Evolutionary conservation across 352 stramenopile genomes (phyloP).

Genomic region (Elongisporangium anandrum): DNA sequence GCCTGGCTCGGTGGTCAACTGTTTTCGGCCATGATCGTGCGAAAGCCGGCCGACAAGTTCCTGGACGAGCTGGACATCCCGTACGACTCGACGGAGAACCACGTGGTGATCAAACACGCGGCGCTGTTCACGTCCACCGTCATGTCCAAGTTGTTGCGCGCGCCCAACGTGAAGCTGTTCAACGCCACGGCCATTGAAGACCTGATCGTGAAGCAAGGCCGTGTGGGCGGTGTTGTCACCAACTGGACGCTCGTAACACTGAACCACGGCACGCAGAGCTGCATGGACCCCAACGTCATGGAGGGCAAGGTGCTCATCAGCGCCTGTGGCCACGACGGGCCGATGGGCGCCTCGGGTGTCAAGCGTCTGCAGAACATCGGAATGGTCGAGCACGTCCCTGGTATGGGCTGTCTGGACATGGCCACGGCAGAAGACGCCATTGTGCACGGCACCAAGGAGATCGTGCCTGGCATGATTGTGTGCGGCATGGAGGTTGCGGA

Average conservation of each 20-base stretch:
- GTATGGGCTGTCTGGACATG: conserved; percentile 62
- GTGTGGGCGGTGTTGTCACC: conserved; percentile 57
- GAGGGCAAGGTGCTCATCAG: conserved; percentile 66
- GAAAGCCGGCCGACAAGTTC: conserved; percentile 57
- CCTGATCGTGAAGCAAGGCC: conserved; percentile 58
- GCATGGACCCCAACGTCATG: conserved; percentile 74
- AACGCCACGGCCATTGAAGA: conserved; percentile 70
- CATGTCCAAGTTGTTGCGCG: conserved; percentile 51
- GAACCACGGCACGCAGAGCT: conserved; percentile 66
- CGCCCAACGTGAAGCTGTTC: conserved; percentile 67
- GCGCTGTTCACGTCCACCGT: conserved; percentile 63
- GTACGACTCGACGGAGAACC: conserved; percentile 58
- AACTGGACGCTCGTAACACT: conserved; percentile 68
- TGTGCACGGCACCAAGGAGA: conserved; percentile 57
- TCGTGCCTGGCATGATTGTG: conserved; percentile 62
- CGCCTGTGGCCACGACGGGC: conserved; percentile 53
- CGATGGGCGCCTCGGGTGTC: conserved; percentile 58
- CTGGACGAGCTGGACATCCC: conserved; percentile 65
- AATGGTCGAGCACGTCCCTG: conserved; percentile 51
- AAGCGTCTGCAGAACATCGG: conserved; percentile 66
- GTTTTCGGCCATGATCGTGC: conserved; percentile 67
- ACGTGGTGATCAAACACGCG: conserved; percentile 66
- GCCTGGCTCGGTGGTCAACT: conserved; percentile 60
- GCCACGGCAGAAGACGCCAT: conserved; percentile 56
- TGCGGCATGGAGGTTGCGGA: conserved; percentile 61